Percentiles rank a stretch among this genome's conserved stretches.
Evolutionary conservation across 768 basidiomycete genomes (phyloP).

Genomic region (Russula vinacea): DNA sequence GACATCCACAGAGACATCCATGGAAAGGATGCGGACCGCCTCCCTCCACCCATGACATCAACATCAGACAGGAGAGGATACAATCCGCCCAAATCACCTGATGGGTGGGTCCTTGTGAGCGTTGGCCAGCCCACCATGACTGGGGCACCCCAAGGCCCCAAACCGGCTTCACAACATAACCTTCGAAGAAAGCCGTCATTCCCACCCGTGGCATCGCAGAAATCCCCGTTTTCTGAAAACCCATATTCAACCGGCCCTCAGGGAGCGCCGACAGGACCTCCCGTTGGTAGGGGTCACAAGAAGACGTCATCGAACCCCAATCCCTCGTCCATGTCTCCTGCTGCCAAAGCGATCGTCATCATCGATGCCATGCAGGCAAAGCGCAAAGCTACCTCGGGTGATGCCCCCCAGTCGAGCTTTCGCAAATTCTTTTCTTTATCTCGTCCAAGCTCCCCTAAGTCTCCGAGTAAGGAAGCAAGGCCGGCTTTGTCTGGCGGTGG

Average conservation of each 20-base stretch:
- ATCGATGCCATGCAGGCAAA: constrained; percentile 56
- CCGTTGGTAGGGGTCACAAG: constrained; percentile 25
- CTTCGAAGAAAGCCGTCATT: constrained; percentile 22
- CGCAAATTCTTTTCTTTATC: constrained; percentile 32
- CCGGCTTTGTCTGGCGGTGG: background rate
- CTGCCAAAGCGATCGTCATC: constrained; percentile 62
- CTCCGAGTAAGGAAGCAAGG: constrained; percentile 11
- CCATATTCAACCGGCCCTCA: constrained; percentile 17
- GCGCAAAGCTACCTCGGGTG: constrained; percentile 35
- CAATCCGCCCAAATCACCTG: constrained; percentile 37
- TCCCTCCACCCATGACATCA: constrained; percentile 1
- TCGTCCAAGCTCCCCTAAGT: constrained; percentile 23
- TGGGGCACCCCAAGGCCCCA: constrained; percentile 30
- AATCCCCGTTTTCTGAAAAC: constrained; percentile 6
- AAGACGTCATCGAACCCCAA: constrained; percentile 40
- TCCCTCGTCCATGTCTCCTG: constrained; percentile 47
- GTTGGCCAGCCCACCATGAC: constrained; percentile 40
- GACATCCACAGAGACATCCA: constrained; percentile 4
- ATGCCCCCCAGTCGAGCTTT: constrained; percentile 30
- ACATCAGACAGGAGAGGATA: background rate
- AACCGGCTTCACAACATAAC: background rate
- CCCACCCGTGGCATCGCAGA: constrained; percentile 6
- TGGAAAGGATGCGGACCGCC: background rate
- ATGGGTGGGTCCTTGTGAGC: constrained; percentile 65
- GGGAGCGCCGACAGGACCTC: constrained; percentile 13